Conservation (phyloP, 768 basidiomycete species). For the Hemileccinum rubropunctum region DNA sequence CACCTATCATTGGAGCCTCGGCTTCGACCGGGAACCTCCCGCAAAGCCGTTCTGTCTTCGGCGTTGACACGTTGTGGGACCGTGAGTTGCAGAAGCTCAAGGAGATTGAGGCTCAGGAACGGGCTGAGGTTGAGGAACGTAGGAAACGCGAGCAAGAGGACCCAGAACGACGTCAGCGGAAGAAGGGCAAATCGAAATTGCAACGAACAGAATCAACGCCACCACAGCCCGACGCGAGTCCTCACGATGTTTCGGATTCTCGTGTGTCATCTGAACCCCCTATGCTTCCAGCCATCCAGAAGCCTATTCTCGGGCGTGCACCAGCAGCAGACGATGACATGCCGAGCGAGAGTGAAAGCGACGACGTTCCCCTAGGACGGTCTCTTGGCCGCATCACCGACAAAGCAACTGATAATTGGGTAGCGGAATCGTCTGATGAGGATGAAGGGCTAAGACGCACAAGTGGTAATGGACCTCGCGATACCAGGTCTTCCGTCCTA, state of each 20-base stretch:
- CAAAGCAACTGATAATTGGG: constrained; percentile 37
- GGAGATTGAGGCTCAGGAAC: constrained; percentile 71
- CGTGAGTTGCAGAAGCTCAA: constrained; percentile 79
- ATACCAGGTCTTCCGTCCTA: constrained; percentile 19
- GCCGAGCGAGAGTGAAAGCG: constrained; percentile 54
- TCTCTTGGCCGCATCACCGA: constrained; percentile 17
- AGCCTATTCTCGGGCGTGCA: constrained; percentile 29
- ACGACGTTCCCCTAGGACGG: constrained; percentile 26
- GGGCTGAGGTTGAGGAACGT: constrained; percentile 51
- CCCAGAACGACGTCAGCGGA: constrained; percentile 35
- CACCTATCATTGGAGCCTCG: constrained; percentile 29
- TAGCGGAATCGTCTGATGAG: constrained; percentile 65
- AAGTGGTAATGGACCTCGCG: constrained; percentile 57
- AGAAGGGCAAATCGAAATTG: constrained; percentile 43
- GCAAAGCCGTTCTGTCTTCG: constrained; percentile 79
- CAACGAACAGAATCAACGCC: constrained; percentile 39
- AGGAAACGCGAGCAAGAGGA: constrained; percentile 45
- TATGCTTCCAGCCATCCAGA: constrained; percentile 35
- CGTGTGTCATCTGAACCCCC: constrained; percentile 25
- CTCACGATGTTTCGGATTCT: constrained; percentile 26
- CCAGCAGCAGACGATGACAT: constrained; percentile 38
- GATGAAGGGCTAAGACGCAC: constrained; percentile 50
- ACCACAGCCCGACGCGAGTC: constrained; percentile 31
- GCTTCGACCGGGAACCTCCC: constrained; percentile 34
- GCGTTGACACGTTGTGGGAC: constrained; percentile 92